These are phyloP conservation scores for Verticillium albo-atrum DNA, from an alignment of 2,329 filamentous ascomycete species.

Conservation along the genomic window DNA sequence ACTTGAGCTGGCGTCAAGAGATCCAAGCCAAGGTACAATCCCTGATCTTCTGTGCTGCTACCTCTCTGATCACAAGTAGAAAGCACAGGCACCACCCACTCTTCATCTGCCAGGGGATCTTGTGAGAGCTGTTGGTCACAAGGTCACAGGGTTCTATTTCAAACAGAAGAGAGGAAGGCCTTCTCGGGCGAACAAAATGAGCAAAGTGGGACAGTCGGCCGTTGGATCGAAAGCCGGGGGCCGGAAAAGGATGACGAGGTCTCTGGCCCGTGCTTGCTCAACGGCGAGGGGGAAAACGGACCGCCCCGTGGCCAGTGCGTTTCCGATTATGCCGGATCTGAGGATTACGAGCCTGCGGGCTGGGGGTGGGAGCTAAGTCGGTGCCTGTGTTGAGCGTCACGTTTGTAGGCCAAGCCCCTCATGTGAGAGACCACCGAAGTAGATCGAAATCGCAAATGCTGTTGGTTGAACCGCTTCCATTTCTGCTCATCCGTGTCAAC, in stretches of 20 bases:
- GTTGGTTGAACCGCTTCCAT: background rate
- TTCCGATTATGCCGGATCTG: background rate
- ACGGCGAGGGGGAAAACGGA: background rate
- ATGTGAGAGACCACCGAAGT: background rate
- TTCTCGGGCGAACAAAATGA: background rate
- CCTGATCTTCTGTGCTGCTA: background rate
- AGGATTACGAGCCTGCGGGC: background rate
- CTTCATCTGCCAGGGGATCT: background rate
- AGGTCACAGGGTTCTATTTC: background rate
- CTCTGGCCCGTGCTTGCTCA: background rate
- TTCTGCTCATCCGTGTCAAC: background rate
- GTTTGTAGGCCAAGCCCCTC: background rate
- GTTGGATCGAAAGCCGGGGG: background rate
- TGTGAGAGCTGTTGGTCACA: background rate
- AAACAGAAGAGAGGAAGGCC: background rate
- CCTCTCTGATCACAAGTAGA: background rate
- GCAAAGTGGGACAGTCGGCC: background rate
- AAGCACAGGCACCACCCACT: background rate
- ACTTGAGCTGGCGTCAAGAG: background rate
- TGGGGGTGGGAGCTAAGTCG: background rate
- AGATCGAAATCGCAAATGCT: background rate
- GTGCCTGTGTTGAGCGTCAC: background rate
- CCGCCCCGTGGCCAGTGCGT: background rate
- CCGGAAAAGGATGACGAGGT: background rate
- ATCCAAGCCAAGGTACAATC: background rate